Conservation (phyloP, 2,329 filamentous ascomycete species). For the Pyricularia sp. region DNA sequence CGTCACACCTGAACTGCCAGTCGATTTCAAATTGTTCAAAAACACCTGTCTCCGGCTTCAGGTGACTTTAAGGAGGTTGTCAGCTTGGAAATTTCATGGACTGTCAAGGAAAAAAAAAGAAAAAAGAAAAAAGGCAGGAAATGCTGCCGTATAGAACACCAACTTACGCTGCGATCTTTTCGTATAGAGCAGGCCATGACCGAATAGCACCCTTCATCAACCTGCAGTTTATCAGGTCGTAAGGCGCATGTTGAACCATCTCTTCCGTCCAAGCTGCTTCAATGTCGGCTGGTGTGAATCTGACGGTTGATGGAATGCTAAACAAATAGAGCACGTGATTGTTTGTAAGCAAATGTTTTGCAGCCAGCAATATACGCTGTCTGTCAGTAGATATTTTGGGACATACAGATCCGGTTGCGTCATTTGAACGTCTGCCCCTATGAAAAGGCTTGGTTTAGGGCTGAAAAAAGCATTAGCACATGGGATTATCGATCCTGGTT, state of each 20-base stretch:
- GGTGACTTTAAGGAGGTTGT: slow-evolving; percentile 45
- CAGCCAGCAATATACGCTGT: not conserved
- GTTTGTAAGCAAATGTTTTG: not conserved
- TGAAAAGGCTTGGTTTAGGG: not conserved
- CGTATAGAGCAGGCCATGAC: slow-evolving; percentile 68
- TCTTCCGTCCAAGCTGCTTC: slow-evolving; percentile 58
- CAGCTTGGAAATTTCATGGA: not conserved
- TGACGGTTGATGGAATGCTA: slow-evolving; percentile 63
- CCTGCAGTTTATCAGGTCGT: slow-evolving; percentile 77
- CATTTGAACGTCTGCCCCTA: slow-evolving; percentile 43
- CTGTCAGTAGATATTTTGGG: not conserved
- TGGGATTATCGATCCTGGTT: not conserved
- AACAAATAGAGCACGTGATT: not conserved
- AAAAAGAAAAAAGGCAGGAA: slow-evolving; percentile 1
- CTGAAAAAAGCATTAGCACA: not conserved
- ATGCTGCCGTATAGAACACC: not conserved
- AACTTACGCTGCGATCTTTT: slow-evolving; percentile 55
- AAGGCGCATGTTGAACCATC: slow-evolving; percentile 38
- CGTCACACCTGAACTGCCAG: slow-evolving; percentile 64
- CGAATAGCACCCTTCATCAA: slow-evolving; percentile 70
- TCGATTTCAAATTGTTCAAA: slow-evolving; percentile 90
- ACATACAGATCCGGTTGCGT: slow-evolving; percentile 49
- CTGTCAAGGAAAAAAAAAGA: too few relatives aligned
- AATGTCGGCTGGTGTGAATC: slow-evolving; percentile 66
- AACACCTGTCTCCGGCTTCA: slow-evolving; percentile 64